Evolutionary conservation across 2,329 filamentous ascomycete genomes (phyloP).

Genomic region (Colletotrichum graminicola): DNA sequence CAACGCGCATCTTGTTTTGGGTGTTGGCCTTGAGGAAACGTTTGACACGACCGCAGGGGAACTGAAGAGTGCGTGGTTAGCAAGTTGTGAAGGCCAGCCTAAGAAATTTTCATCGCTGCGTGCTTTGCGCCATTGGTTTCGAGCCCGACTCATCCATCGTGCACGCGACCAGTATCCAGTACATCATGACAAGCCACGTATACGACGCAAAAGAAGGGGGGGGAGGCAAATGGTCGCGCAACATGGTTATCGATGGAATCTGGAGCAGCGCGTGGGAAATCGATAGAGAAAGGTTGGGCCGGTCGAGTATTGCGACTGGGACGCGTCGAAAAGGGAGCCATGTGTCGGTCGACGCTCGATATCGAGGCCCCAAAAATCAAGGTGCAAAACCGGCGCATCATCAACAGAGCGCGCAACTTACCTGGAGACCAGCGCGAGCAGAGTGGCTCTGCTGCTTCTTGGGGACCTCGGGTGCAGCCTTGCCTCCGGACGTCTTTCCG

Average conservation of each 20-base stretch:
- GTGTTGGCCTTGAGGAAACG: slow-evolving; percentile 99
- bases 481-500: slow-evolving; percentile 88
- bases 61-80: slow-evolving; percentile 66
- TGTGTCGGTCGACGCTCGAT: slow-evolving; percentile 39
- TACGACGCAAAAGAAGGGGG: background rate
- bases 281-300: background rate
- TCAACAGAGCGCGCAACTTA: slow-evolving; percentile 63
- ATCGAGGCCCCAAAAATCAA: slow-evolving; percentile 31
- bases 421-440: slow-evolving; percentile 94
- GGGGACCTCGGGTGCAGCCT: slow-evolving; percentile 73
- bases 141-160: slow-evolving; percentile 15
- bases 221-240: slow-evolving; percentile 11
- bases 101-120: slow-evolving; percentile 22
- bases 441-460: slow-evolving; percentile 97
- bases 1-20: slow-evolving; percentile 99
- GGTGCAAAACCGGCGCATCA: slow-evolving; percentile 42
- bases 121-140: slow-evolving; percentile 33
- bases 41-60: slow-evolving; percentile 99
- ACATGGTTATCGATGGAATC: background rate
- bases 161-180: slow-evolving; percentile 31
- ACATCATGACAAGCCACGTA: slow-evolving; percentile 3
- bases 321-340: slow-evolving; percentile 41
- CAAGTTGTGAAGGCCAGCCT: background rate
- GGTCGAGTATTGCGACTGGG: slow-evolving; percentile 5
- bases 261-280: background rate